phyloP scores from a whole-genome alignment of 192 early-diverging fungal genomes.

The Coemansia sp. region DNA sequence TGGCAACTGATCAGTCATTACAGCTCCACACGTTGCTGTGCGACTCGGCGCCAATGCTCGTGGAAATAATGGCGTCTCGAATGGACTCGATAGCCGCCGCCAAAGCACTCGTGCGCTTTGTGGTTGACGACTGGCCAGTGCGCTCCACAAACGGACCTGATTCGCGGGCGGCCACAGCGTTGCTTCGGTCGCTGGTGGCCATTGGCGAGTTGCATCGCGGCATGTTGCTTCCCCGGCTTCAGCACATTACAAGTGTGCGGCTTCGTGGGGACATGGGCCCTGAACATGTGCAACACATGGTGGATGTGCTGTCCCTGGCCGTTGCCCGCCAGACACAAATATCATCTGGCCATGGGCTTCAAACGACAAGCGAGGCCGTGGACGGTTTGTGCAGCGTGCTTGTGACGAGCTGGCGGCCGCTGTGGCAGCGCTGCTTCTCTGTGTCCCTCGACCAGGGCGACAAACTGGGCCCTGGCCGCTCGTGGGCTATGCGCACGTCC shows the following conservation, averaged over 20 bases:
- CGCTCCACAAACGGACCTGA: neutral
- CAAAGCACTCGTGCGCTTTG: conserved; percentile 10
- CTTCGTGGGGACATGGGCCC: neutral
- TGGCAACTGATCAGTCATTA: too few species aligned
- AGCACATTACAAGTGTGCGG: neutral
- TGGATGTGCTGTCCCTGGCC: conserved; percentile 22
- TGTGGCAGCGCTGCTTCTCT: conserved; percentile 37
- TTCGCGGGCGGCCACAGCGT: conserved; percentile 6
- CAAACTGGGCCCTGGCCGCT: neutral
- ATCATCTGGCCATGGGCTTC: neutral
- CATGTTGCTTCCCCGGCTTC: conserved; percentile 14
- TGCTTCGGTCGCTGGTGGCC: conserved; percentile 33
- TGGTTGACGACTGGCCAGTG: conserved; percentile 36
- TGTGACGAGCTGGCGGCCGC: conserved; percentile 23
- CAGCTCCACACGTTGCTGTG: conserved; percentile 17
- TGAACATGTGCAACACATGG: conserved; percentile 14
- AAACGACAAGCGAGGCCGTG: conserved; percentile 13
- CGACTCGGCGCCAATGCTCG: conserved; percentile 32
- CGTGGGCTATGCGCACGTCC: conserved; percentile 13
- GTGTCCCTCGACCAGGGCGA: conserved; percentile 9
- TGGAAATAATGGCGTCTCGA: conserved; percentile 29
- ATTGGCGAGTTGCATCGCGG: conserved; percentile 34
- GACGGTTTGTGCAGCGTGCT: conserved; percentile 23
- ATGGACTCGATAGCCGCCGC: conserved; percentile 14
- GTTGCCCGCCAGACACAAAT: conserved; percentile 9